Evolutionary conservation across 1,284 basidiomycete species (phyloP), one percentile per base, ranked within the genome.

Genomic region (Cerioporus squamosus): DNA sequence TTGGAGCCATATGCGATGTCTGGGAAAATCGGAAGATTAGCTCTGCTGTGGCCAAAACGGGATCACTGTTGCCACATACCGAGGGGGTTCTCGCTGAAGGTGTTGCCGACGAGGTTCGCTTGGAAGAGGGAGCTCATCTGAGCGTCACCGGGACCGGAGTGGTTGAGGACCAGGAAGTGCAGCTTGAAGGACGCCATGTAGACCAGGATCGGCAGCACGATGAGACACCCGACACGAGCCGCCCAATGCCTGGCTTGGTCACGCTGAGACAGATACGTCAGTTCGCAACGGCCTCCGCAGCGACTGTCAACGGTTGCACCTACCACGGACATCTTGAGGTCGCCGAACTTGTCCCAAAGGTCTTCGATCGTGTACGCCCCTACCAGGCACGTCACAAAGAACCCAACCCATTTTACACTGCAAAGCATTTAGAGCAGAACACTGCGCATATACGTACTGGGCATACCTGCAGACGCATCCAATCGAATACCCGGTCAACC

Each of bases 91-190:
- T 83, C 80, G 15, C 88, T 79, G 76, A 98, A 98, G 70, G 97
- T 94, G 71, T 98, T 99, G 36, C 97, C 97, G 24, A 86, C 81
- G 4, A 99, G 83, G 68, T 98, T 94, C n/a, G 96, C 95, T 75
- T 99, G 97, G 85, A 99, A 99, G 24, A 99, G 81, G 4, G 94
- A 97, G 74, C 92, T 95, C 97, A 99, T 99, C 74, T 99, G 97
- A 1, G 96, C 91, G 72, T 99, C 97, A 20, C 97, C 97, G 8
- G 97, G 93, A 43, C 97, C 97, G 4, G 94, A 93, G 61, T 94
- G 93, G 75, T 94, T 97, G 51, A 99, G 81, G 65, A 99, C 85
- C 72, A 96, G 72, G 78, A 99, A 98, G 75, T 99, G 97, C 14
- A 97, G 79, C 77, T 98, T 98, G 88, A 99, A 99, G 53, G 88